Evolutionary conservation across 2,329 filamentous ascomycete genomes (phyloP).

Genomic region (Fusarium sp.): DNA sequence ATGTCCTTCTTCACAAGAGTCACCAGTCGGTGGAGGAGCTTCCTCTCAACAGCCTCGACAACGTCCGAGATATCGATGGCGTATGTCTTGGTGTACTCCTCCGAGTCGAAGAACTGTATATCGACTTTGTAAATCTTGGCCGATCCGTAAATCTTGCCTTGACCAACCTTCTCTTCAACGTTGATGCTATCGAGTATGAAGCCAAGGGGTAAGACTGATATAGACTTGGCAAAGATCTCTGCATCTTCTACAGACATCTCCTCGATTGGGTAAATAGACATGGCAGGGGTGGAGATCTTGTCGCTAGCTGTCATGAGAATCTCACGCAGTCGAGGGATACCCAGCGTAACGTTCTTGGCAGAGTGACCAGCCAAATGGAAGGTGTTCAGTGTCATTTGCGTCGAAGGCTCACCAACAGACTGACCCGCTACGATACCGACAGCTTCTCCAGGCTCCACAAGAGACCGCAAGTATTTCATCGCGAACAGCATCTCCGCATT

Average conservation of each 20-base stretch:
- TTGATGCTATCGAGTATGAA: constrained; percentile 84
- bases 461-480: constrained; percentile 90
- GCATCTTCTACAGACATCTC: constrained; percentile 75
- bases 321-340: constrained; percentile 96
- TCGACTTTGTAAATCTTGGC: constrained; percentile 88
- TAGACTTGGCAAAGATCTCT: constrained; percentile 88
- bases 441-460: constrained; percentile 94
- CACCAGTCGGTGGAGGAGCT: constrained; percentile 78
- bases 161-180: constrained; percentile 82
- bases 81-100: constrained; percentile 87
- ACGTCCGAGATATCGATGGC: constrained; percentile 84
- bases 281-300: constrained; percentile 87
- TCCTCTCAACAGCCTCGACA: constrained; percentile 78
- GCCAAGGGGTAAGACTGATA: constrained; percentile 84
- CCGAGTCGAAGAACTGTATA: constrained; percentile 82
- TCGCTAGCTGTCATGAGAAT: constrained; percentile 97
- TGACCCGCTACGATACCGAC: constrained; percentile 97
- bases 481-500: constrained; percentile 86
- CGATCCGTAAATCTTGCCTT: constrained; percentile 71
- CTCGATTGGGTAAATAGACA: constrained; percentile 82
- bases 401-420: constrained; percentile 95
- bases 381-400: constrained; percentile 99
- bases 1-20: constrained; percentile 78
- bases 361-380: constrained; percentile 99
- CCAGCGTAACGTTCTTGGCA: constrained; percentile 97